Base-by-base conservation (phyloP, 2,329 filamentous ascomycete genomes). In the Emmonsia crescens region DNA sequence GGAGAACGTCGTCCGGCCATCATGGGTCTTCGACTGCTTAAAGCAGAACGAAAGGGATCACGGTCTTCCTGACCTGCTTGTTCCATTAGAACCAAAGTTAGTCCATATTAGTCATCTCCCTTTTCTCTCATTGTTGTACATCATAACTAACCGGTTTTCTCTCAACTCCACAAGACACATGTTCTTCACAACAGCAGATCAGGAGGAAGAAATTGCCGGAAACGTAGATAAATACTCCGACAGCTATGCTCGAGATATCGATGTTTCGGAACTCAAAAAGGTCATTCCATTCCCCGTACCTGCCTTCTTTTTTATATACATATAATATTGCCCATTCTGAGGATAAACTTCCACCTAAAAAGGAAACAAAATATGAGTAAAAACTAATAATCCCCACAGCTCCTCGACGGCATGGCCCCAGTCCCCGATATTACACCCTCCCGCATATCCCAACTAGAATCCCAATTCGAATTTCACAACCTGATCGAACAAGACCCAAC, bases 1-100 rank as follows among this genome's bases (percentile, higher is more conserved):
- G 0, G 80, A 83, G 6, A 86, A 90, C 66, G 87, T 99, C 58
- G 80, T 97, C 61, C 84, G 85, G 27, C 89, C 92, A 0, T 81
- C 79, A 5, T 99, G 94, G 94, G 77, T 97, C 2, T 79, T 89
- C 33, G 91, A 97, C 72, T 94, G 90, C 68, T 80, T 96, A 40
- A 81, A 82, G 38, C 81, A 81, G 63, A 79, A 78, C 52, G 80
- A 86, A 65, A 69, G 74, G 49, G 83, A 86, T 66, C 70, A 70
- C 1, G 73, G 84, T 73, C 74, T 81, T 65, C 60, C 79, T 1
- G 82, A 80, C 3, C 79, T 82, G 3, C 82, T 88, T 14, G 74
- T 96, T 8, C 83, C 96, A 0, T 77, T 82, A 3, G 85, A 88
- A 64, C 79, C 82, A 24, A 76, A 78, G 74, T 77, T 71, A 60